Base-by-base conservation (phyloP, 352 stramenopile species). In the Phytopythium litorale region DNA sequence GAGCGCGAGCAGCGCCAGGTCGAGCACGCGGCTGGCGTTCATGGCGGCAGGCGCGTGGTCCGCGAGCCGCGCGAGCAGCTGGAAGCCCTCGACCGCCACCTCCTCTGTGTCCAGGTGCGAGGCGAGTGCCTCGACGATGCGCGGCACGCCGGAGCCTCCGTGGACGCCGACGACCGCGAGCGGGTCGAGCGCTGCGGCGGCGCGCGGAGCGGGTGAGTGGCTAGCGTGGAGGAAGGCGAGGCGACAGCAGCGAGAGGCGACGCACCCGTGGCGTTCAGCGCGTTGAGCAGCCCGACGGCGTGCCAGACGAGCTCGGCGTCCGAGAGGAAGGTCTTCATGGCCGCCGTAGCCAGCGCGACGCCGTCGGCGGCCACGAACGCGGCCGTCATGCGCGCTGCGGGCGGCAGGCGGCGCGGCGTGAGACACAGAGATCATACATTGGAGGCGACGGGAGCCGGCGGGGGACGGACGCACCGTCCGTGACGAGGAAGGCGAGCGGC, bases 261-360 rank as follows among this genome's bases (percentile, higher is more conserved):
- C 42, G 25, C 55, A 89, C 81, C 80, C 69, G 84, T 72, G 30
- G 69, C 66, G 60, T 88, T 74, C 28, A 92, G 70, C 1, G 70
- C 76, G 49, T 92, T 91, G 46, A 92, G 78, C 13, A 87, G 76
- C 42, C 81, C 83, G 21, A 92, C 68, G 0, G 76, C 77, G 56
- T 92, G 80, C 83, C 83, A 92, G 19, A 90, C 76, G 13, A 89
- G 69, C 61, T 92, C 81, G n/a, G 75, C 76, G 63, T 91, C 81
- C 40, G 75, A 60, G 12, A 78, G 62, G 55, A 81, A 87, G 15
- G 49, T 64, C 62, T 82, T 86, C 66, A 91, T 75, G 15, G 68
- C 58, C 2, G 62, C 46, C 70, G 88, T 78, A 1, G 78, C 71
- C 8, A 88, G 66, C 30, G 79, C 74, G 33, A 91, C 76, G 4